Evolutionary conservation across 306 rosid species (phyloP).

Genomic region (Leucaena leucocephala): DNA sequence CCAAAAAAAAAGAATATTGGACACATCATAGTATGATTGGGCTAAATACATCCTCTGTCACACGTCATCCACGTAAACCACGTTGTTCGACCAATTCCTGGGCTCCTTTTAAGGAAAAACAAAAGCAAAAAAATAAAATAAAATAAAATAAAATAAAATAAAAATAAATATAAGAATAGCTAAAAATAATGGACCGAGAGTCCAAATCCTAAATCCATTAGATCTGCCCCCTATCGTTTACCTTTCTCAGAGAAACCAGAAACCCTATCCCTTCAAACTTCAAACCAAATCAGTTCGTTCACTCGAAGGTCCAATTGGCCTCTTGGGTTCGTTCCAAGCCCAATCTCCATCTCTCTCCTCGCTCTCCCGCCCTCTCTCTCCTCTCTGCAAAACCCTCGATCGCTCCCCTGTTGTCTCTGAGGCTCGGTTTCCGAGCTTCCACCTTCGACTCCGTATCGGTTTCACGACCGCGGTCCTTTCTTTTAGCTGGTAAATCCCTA

Average conservation of each 20-base stretch:
- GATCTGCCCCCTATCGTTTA: slow-evolving; percentile 38
- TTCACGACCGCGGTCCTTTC: slow-evolving; percentile 1
- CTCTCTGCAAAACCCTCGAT: slow-evolving; percentile 66
- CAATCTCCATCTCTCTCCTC: slow-evolving; percentile 60
- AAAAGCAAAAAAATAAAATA: too few species aligned
- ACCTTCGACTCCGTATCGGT: neutral
- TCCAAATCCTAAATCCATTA: slow-evolving; percentile 48
- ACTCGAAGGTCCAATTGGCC: slow-evolving; percentile 79
- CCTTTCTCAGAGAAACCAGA: neutral
- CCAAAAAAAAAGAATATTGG: neutral
- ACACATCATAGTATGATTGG: neutral
- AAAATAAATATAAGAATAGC: neutral
- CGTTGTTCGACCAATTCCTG: neutral
- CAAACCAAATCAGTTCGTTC: slow-evolving; percentile 29
- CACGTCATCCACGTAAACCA: neutral
- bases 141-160: neutral
- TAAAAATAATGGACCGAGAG: slow-evolving; percentile 59
- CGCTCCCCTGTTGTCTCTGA: slow-evolving; percentile 46
- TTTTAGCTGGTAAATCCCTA: slow-evolving; percentile 39
- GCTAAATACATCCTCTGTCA: neutral
- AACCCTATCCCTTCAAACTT: slow-evolving; percentile 45
- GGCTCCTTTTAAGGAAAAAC: neutral
- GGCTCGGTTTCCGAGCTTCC: slow-evolving; percentile 48
- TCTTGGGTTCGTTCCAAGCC: slow-evolving; percentile 81
- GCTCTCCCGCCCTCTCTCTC: slow-evolving; percentile 37